Evolutionary conservation across 371 early-diverging fungal species (phyloP).

Genomic region (Mortierella sp.): DNA sequence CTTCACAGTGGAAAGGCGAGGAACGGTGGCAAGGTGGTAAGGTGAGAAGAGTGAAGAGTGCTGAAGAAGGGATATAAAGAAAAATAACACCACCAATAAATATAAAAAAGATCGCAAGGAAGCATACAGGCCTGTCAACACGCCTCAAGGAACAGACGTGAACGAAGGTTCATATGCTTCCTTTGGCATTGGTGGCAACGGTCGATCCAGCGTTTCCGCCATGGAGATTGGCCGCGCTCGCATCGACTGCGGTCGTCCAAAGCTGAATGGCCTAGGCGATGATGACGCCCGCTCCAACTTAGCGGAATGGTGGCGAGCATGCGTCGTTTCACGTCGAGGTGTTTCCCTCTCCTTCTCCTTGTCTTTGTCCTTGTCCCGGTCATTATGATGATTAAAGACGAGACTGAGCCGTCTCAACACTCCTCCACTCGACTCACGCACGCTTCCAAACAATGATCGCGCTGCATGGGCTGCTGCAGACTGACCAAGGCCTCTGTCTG

Average conservation of each 20-base stretch:
- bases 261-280: constrained; percentile 39
- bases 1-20: too few species aligned
- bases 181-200: constrained; percentile 52
- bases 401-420: constrained; percentile 47
- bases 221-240: constrained; percentile 48
- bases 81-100: neutral
- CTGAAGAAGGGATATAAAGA: neutral
- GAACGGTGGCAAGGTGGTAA: too few species aligned
- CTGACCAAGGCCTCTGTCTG: constrained; percentile 39
- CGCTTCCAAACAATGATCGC: constrained; percentile 53
- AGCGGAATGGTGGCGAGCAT: constrained; percentile 37
- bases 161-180: constrained; percentile 48
- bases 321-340: constrained; percentile 10
- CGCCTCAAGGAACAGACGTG: constrained; percentile 38
- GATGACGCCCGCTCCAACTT: constrained; percentile 49
- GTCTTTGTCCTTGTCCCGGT: constrained; percentile 46
- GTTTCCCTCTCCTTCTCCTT: constrained; percentile 26
- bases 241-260: constrained; percentile 46
- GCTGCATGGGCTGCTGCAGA: constrained; percentile 52
- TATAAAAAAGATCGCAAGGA: neutral
- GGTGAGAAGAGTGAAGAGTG: neutral
- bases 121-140: neutral
- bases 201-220: constrained; percentile 49
- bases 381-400: constrained; percentile 43
- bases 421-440: constrained; percentile 51